Evolutionary conservation across 441 rosid genomes (phyloP).

Genomic region (Bocquillonia castaneifolia): DNA sequence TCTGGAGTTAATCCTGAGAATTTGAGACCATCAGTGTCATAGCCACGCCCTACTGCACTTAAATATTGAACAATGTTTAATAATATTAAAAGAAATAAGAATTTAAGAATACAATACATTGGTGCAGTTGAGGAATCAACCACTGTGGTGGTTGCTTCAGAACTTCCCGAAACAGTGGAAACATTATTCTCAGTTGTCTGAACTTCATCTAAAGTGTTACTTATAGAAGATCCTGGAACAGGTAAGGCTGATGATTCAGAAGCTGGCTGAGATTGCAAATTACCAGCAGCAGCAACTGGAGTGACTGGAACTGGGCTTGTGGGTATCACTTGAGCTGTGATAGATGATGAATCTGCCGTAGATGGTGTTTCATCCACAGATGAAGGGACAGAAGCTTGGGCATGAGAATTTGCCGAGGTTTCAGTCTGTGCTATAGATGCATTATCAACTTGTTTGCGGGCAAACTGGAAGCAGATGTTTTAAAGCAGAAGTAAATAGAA

Average conservation of each 20-base stretch:
- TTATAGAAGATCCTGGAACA: slow-evolving; percentile 37
- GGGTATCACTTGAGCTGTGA: slow-evolving; percentile 34
- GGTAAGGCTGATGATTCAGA: slow-evolving; percentile 34
- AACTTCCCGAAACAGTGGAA: slow-evolving; percentile 29
- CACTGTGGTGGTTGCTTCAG: slow-evolving; percentile 21
- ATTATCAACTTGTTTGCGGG: slow-evolving; percentile 73
- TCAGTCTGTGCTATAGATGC: slow-evolving; percentile 37
- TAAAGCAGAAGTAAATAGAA: slow-evolving; percentile 9
- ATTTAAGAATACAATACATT: slow-evolving; percentile 31
- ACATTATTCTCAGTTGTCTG: slow-evolving; percentile 22
- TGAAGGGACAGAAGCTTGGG: slow-evolving; percentile 27
- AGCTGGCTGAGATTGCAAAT: slow-evolving; percentile 29
- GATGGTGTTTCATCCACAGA: slow-evolving; percentile 35
- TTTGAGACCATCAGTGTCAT: slow-evolving; percentile 22
- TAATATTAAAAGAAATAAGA: neutral
- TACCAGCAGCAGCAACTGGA: slow-evolving; percentile 42
- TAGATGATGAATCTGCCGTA: slow-evolving; percentile 35
- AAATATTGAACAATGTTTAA: neutral
- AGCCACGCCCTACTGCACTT: slow-evolving; percentile 35
- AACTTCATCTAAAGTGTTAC: slow-evolving; percentile 34
- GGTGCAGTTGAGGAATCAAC: slow-evolving; percentile 29
- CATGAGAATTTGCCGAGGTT: slow-evolving; percentile 25
- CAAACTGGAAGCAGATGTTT: slow-evolving; percentile 51
- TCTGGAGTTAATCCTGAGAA: slow-evolving; percentile 42
- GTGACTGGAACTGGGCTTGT: slow-evolving; percentile 56